phyloP scores from a whole-genome alignment of 2,329 filamentous ascomycete species.

The Periglandula ipomoeae region DNA sequence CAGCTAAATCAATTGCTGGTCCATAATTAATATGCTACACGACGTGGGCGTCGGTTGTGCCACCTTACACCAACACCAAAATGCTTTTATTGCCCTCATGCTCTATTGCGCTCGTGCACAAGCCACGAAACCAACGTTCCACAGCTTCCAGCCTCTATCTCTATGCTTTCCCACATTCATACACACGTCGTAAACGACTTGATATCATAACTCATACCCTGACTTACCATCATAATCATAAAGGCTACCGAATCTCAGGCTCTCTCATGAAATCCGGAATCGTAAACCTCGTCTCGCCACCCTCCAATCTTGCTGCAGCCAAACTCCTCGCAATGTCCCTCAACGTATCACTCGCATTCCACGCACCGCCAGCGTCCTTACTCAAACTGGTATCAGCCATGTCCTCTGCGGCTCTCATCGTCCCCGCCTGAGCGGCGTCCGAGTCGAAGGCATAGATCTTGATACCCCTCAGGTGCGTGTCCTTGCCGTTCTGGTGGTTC shows the following conservation, averaged over 20 bases:
- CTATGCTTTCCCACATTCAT: too few species aligned
- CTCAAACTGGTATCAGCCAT: slow-evolving; percentile 13
- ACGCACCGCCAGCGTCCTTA: slow-evolving; percentile 9
- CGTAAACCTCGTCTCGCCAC: slow-evolving; percentile 24
- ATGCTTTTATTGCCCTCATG: too few species aligned
- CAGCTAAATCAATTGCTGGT: too few species aligned
- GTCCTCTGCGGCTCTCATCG: slow-evolving; percentile 19
- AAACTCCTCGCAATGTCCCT: slow-evolving; percentile 20
- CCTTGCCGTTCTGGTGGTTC: slow-evolving; percentile 98
- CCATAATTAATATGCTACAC: too few species aligned
- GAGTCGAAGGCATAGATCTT: slow-evolving; percentile 66
- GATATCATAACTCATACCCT: too few species aligned
- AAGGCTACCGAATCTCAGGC: slow-evolving; percentile 32
- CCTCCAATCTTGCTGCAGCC: slow-evolving; percentile 21
- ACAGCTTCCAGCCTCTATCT: too few species aligned
- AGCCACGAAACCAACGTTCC: too few species aligned
- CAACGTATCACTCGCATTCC: slow-evolving; percentile 13
- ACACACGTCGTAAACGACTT: too few species aligned
- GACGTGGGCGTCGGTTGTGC: too few species aligned
- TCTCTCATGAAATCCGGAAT: slow-evolving; percentile 35
- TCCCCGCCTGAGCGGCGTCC: slow-evolving; percentile 32
- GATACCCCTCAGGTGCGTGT: slow-evolving; percentile 91
- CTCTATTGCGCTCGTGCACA: too few species aligned
- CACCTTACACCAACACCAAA: too few species aligned
- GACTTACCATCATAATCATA: too few species aligned